Evolutionary conservation across 2,329 filamentous ascomycete genomes (phyloP).

Genomic region (Hypoxylon sp.): DNA sequence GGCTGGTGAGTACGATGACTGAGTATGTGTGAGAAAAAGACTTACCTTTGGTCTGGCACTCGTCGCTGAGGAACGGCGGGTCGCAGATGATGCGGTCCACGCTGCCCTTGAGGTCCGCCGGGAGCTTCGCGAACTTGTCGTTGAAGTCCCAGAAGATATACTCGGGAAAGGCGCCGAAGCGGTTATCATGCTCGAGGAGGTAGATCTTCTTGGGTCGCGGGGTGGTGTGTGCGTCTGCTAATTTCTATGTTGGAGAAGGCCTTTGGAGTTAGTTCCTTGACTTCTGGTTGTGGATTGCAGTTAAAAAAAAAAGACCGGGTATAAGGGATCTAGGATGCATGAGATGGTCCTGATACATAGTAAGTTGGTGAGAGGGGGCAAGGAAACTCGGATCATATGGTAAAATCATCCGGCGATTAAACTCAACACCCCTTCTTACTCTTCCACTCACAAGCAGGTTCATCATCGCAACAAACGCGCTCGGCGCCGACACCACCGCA

Average conservation of each 20-base stretch:
- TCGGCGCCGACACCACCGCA: constrained; percentile 79
- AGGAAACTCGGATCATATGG: too few relatives aligned
- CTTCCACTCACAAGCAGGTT: constrained; percentile 70
- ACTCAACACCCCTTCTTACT: too few relatives aligned
- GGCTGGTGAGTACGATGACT: neutral
- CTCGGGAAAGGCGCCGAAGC: constrained; percentile 79
- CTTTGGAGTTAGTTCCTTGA: neutral
- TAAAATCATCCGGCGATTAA: too few relatives aligned
- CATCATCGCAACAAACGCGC: constrained; percentile 80
- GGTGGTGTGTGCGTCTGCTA: constrained; percentile 44
- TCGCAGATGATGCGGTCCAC: constrained; percentile 80
- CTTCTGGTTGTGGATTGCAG: neutral
- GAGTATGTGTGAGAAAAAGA: constrained; percentile 19
- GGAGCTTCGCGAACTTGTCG: constrained; percentile 73
- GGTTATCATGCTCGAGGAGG: constrained; percentile 78
- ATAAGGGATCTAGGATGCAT: neutral
- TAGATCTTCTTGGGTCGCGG: constrained; percentile 68
- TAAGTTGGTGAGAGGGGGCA: too few relatives aligned
- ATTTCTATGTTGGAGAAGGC: constrained; percentile 32
- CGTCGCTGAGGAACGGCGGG: constrained; percentile 82
- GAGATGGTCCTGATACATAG: too few relatives aligned
- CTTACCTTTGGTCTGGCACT: constrained; percentile 82
- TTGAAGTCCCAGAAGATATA: constrained; percentile 82
- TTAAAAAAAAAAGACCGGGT: neutral
- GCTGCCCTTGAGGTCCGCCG: constrained; percentile 69